Conservation (phyloP, 2,329 filamentous ascomycete species). For the Sclerotinia nivalis region DNA sequence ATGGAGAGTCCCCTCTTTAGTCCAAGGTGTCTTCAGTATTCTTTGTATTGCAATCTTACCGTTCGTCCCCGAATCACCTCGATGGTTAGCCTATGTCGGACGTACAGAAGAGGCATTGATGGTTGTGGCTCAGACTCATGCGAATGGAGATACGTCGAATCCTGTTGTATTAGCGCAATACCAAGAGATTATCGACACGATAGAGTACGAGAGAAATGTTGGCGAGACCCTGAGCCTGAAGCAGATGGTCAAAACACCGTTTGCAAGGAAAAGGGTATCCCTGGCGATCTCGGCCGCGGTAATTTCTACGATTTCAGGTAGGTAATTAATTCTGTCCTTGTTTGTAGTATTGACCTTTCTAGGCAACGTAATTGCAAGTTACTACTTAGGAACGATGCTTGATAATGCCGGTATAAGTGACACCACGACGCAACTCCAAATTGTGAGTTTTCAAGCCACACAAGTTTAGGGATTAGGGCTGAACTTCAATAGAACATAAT, state of each 20-base stretch:
- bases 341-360: background rate
- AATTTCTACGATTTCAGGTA: constrained; percentile 51
- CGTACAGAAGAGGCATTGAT: constrained; percentile 50
- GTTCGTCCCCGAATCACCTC: constrained; percentile 53
- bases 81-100: constrained; percentile 57
- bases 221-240: constrained; percentile 43
- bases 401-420: constrained; percentile 42
- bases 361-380: constrained; percentile 50
- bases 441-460: constrained; percentile 20
- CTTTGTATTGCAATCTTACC: constrained; percentile 31
- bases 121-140: constrained; percentile 53
- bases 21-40: constrained; percentile 36
- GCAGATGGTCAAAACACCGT: constrained; percentile 50
- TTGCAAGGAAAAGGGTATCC: constrained; percentile 52
- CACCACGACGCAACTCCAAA: constrained; percentile 39
- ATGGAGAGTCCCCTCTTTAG: constrained; percentile 42
- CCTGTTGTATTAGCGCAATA: constrained; percentile 48
- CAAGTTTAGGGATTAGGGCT: constrained; percentile 27
- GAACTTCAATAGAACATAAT: constrained; percentile 48
- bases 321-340: background rate
- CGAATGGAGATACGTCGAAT: constrained; percentile 51
- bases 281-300: constrained; percentile 48
- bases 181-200: constrained; percentile 46
- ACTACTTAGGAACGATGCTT: constrained; percentile 43
- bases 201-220: constrained; percentile 48